phyloP scores from a whole-genome alignment of 257 asterid genomes.

The Solanum arcanum region DNA sequence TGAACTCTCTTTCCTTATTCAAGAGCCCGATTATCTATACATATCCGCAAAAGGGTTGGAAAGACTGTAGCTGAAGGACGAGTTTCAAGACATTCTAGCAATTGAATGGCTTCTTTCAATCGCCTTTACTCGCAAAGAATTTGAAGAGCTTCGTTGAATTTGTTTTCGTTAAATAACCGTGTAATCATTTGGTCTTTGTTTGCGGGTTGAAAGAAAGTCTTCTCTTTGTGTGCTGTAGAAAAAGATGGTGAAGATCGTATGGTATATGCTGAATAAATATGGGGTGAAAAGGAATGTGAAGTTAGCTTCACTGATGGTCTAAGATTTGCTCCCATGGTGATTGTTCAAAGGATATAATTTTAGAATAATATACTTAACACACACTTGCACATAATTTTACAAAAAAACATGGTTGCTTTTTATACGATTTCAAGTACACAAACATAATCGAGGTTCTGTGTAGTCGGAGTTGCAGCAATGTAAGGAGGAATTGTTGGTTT shows the following conservation, averaged over 20 bases:
- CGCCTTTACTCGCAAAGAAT: constrained; percentile 43
- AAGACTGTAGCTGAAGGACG: constrained; percentile 25
- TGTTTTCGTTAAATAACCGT: constrained; percentile 2
- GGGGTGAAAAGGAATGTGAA: not conserved
- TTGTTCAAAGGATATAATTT: not conserved
- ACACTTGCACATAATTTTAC: too few relatives aligned
- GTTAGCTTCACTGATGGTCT: not conserved
- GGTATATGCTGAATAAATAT: not conserved
- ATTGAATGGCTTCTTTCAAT: constrained; percentile 35
- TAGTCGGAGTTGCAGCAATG: too few relatives aligned
- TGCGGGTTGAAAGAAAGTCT: not conserved
- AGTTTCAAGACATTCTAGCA: constrained; percentile 19
- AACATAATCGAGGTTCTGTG: too few relatives aligned
- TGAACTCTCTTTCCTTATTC: constrained; percentile 45
- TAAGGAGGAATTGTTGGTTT: too few relatives aligned
- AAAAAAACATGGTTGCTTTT: too few relatives aligned
- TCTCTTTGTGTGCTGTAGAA: not conserved
- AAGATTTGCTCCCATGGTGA: not conserved
- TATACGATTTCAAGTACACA: too few relatives aligned
- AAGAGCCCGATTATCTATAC: constrained; percentile 44
- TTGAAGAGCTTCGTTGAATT: constrained; percentile 21
- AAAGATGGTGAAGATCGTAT: not conserved
- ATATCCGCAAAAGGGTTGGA: constrained; percentile 32
- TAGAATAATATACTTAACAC: not conserved
- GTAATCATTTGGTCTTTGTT: not conserved